These are phyloP conservation scores for Rutidosis leptorrhynchoides DNA, from an alignment of 129 eudicot genomes.

Conservation along the genomic window DNA sequence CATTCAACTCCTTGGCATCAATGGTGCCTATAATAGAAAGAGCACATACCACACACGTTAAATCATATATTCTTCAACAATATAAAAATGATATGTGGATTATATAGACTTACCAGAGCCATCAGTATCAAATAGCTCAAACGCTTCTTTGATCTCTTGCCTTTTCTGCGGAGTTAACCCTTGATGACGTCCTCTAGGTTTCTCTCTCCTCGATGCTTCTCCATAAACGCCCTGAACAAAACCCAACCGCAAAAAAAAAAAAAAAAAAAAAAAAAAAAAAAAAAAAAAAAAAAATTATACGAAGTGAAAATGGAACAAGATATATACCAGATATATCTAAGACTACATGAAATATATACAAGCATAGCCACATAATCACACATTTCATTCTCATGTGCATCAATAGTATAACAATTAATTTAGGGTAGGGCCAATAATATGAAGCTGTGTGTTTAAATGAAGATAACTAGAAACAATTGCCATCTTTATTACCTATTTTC, in stretches of 20 bases:
- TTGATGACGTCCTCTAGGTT: constrained; percentile 77
- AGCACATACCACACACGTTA: constrained; percentile 11
- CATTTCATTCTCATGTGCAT: not conserved
- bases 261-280: not conserved
- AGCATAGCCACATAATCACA: not conserved
- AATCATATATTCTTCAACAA: too few relatives aligned
- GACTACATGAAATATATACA: not conserved
- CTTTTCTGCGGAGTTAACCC: constrained; percentile 75
- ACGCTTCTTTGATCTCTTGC: constrained; percentile 97
- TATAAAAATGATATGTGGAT: too few relatives aligned
- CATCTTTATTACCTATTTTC: too few relatives aligned
- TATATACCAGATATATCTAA: not conserved
- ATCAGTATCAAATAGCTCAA: constrained; percentile 97
- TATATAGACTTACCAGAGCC: constrained; percentile 59
- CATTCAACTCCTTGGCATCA: constrained; percentile 95
- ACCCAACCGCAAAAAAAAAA: constrained; percentile 7
- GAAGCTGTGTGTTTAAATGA: too few relatives aligned
- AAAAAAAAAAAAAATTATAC: not conserved
- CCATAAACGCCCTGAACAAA: constrained; percentile 35
- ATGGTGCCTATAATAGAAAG: constrained; percentile 62
- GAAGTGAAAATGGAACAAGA: not conserved
- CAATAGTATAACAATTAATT: not conserved
- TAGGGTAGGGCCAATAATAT: not conserved
- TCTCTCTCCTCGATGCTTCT: constrained; percentile 53
- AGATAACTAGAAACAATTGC: too few relatives aligned